Conservation (phyloP, 2,329 filamentous ascomycete species). For the Aureobasidium lini region DNA sequence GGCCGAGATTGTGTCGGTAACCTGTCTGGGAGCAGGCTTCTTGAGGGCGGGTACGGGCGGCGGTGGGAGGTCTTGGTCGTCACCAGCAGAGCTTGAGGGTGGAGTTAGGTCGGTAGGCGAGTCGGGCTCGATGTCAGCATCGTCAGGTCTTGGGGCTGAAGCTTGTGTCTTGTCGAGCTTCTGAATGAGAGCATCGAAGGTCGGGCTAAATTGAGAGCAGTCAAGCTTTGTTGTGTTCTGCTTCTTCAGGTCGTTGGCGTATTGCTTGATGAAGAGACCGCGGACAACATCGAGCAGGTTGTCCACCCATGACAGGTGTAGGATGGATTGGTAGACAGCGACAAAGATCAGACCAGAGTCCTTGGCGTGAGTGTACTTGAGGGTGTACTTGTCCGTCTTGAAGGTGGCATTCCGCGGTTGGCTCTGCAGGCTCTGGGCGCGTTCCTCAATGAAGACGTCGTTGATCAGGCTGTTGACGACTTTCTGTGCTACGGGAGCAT, state of each 20-base stretch:
- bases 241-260: conserved; percentile 78
- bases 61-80: conserved; percentile 41
- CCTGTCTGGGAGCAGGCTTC: conserved; percentile 32
- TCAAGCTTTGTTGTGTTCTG: conserved; percentile 65
- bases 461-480: conserved; percentile 92
- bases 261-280: conserved; percentile 83
- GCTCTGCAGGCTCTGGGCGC: conserved; percentile 55
- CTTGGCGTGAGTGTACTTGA: conserved; percentile 90
- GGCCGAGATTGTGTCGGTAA: conserved; percentile 23
- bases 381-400: conserved; percentile 83
- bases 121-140: conserved; percentile 22
- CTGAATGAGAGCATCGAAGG: conserved; percentile 87
- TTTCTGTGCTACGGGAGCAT: conserved; percentile 68
- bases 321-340: conserved; percentile 89
- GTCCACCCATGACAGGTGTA: conserved; percentile 95
- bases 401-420: conserved; percentile 59
- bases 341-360: conserved; percentile 94
- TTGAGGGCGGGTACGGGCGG: conserved; percentile 49
- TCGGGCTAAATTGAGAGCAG: conserved; percentile 75
- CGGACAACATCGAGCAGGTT: conserved; percentile 92
- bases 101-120: conserved; percentile 41
- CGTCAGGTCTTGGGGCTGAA: conserved; percentile 18
- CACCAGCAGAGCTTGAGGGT: conserved; percentile 42
- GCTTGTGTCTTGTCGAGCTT: conserved; percentile 61
- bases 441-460: conserved; percentile 97